Evolutionary conservation across 2,329 filamentous ascomycete genomes (phyloP), one percentile per base, ranked within the genome.

Genomic region (Fusarium phyllophilum): DNA sequence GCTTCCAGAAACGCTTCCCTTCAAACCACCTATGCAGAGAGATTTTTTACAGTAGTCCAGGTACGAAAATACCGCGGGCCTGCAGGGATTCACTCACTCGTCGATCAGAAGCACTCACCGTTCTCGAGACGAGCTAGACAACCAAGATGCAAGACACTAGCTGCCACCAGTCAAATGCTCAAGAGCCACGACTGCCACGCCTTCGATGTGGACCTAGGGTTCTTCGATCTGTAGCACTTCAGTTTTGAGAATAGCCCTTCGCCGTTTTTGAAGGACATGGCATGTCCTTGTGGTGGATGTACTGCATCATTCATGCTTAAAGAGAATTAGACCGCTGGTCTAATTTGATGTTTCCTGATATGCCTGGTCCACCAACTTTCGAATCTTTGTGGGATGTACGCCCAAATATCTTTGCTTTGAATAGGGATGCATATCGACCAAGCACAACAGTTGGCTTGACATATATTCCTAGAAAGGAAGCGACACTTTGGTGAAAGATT

Each of bases 61-160:
- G 73, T 75, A 73, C 68, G 68, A 75, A 68, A 73, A 72, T 69
- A 59, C 72, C 66, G 72, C 72, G 63, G 42, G 51, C 38, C 57
- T 66, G 59, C 72, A 75, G 64, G 74, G 74, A 75, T 77, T 70
- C 52, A 56, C 34, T 64, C 54, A 48, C 52, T 66, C 60, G 70
- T 71, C 68, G 68, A 78, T 77, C 68, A 78, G 62, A 74, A 76
- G 62, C 73, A 70, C 75, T 78, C 73, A 74, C 74, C 71, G 62
- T 78, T 74, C 75, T 76, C 63, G 62, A 73, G 60, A 48, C 39
- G 44, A 51, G 54, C 48, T 60, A 51, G 48, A 34, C 48, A 20
- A 66, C 64, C 59, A 75, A 66, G 63, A 67, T 74, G 61, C 70
- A 73, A 72, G 73, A 68, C 73, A 73, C 64, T 62, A 51, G 57